Conservation (phyloP, 768 basidiomycete genomes). For the Lentinula sp. region DNA sequence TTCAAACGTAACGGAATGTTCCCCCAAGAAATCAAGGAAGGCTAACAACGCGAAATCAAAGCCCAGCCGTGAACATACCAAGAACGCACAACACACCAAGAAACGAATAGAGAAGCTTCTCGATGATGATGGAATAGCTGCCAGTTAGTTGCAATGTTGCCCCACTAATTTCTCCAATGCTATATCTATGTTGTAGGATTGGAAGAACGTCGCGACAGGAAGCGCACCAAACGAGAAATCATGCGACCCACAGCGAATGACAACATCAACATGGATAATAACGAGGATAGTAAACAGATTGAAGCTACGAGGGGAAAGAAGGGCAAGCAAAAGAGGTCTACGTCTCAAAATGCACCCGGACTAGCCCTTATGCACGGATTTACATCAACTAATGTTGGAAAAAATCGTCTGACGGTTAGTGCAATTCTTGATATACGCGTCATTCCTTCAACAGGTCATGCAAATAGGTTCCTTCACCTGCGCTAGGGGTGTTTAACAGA, state of each 20-base stretch:
- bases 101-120: slow-evolving; percentile 1
- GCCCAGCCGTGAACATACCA: not conserved
- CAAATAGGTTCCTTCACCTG: slow-evolving; percentile 26
- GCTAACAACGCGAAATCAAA: not conserved
- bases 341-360: slow-evolving; percentile 21
- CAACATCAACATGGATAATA: slow-evolving; percentile 11
- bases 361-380: slow-evolving; percentile 68
- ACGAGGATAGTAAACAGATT: slow-evolving; percentile 9
- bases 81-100: slow-evolving; percentile 4
- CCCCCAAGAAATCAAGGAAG: not conserved
- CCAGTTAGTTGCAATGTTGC: slow-evolving; percentile 14
- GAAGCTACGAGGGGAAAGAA: slow-evolving; percentile 15
- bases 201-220: slow-evolving; percentile 58
- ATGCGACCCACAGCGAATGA: slow-evolving; percentile 26
- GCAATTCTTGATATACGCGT: not conserved
- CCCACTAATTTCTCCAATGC: not conserved
- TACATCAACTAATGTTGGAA: slow-evolving; percentile 54
- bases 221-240: slow-evolving; percentile 52
- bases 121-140: slow-evolving; percentile 16
- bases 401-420: slow-evolving; percentile 54
- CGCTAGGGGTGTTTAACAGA: slow-evolving; percentile 55
- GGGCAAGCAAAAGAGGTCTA: slow-evolving; percentile 22
- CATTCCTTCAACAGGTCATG: not conserved
- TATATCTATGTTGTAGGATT: slow-evolving; percentile 38
- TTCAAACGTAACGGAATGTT: not conserved